Evolutionary conservation across 192 early-diverging fungal species (phyloP).

Genomic region (Mortierella claussenii): DNA sequence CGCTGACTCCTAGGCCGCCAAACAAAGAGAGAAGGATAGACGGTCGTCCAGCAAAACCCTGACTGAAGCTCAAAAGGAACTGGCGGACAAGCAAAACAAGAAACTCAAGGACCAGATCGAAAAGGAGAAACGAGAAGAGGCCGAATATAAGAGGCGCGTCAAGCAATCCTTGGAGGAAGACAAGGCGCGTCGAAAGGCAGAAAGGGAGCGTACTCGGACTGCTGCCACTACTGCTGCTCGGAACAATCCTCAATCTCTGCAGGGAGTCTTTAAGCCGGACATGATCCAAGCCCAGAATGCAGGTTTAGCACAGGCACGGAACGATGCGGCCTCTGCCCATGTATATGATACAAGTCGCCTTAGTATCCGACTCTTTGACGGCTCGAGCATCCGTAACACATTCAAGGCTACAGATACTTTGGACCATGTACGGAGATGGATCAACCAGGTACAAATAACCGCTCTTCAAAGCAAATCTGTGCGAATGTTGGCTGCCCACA

Average conservation of each 20-base stretch:
- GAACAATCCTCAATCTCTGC: too few relatives aligned
- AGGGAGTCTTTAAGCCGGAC: not conserved
- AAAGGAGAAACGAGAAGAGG: constrained; percentile 47
- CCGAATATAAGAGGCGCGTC: constrained; percentile 40
- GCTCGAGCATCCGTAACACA: constrained; percentile 43
- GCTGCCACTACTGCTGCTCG: constrained; percentile 3
- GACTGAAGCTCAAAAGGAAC: constrained; percentile 21
- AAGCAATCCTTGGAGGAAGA: constrained; percentile 40
- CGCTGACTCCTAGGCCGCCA: constrained; percentile 38
- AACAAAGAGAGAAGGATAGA: constrained; percentile 33
- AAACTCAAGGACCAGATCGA: constrained; percentile 48
- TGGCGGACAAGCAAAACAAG: constrained; percentile 36
- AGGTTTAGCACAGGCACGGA: constrained; percentile 18
- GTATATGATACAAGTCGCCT: constrained; percentile 41
- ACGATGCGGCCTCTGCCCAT: constrained; percentile 36
- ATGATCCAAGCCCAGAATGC: constrained; percentile 29
- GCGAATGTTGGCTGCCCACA: too few relatives aligned
- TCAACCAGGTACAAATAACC: constrained; percentile 36
- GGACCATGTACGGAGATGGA: constrained; percentile 36
- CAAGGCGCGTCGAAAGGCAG: constrained; percentile 34
- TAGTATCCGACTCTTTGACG: constrained; percentile 46
- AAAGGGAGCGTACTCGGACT: constrained; percentile 24
- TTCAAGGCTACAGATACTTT: constrained; percentile 51
- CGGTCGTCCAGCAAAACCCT: constrained; percentile 28
- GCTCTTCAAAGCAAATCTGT: too few relatives aligned